These are phyloP conservation scores for Paradendryphiella salina DNA, from an alignment of 2,329 filamentous ascomycete genomes.

Conservation along the genomic window DNA sequence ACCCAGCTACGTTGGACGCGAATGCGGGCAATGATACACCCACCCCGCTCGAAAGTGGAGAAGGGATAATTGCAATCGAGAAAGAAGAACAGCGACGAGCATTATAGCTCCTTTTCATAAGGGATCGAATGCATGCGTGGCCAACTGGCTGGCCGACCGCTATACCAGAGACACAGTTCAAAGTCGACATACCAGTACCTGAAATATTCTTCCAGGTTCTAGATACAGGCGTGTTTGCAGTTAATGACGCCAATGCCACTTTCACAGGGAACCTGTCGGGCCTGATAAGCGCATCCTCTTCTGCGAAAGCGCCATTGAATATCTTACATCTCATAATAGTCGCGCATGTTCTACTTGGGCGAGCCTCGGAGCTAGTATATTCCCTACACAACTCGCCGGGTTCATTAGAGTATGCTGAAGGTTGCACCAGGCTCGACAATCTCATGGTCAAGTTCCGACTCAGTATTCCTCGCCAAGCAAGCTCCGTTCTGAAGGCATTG, in stretches of 20 bases:
- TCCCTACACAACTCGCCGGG: slow-evolving; percentile 31
- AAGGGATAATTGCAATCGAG: slow-evolving; percentile 18
- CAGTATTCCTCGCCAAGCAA: slow-evolving; percentile 30
- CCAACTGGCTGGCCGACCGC: slow-evolving; percentile 31
- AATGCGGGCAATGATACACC: neutral
- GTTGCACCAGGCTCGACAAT: slow-evolving; percentile 32
- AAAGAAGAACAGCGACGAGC: slow-evolving; percentile 36
- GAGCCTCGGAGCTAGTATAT: slow-evolving; percentile 32
- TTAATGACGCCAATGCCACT: slow-evolving; percentile 9
- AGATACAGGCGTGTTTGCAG: slow-evolving; percentile 6
- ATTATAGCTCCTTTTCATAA: slow-evolving; percentile 39
- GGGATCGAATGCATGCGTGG: slow-evolving; percentile 35
- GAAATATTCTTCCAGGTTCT: slow-evolving; percentile 30
- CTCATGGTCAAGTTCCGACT: slow-evolving; percentile 33
- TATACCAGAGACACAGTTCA: slow-evolving; percentile 38
- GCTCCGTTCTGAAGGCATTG: slow-evolving; percentile 27
- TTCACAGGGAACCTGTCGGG: slow-evolving; percentile 32
- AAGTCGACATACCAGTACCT: slow-evolving; percentile 35
- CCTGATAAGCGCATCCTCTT: slow-evolving; percentile 19
- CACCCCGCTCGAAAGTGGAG: neutral
- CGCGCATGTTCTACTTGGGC: slow-evolving; percentile 36
- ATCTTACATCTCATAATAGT: slow-evolving; percentile 30
- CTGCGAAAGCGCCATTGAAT: slow-evolving; percentile 19
- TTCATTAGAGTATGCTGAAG: slow-evolving; percentile 27
- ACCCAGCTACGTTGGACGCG: neutral